Evolutionary conservation across 2,329 filamentous ascomycete species (phyloP).

Genomic region (Aspergillus amoenus): DNA sequence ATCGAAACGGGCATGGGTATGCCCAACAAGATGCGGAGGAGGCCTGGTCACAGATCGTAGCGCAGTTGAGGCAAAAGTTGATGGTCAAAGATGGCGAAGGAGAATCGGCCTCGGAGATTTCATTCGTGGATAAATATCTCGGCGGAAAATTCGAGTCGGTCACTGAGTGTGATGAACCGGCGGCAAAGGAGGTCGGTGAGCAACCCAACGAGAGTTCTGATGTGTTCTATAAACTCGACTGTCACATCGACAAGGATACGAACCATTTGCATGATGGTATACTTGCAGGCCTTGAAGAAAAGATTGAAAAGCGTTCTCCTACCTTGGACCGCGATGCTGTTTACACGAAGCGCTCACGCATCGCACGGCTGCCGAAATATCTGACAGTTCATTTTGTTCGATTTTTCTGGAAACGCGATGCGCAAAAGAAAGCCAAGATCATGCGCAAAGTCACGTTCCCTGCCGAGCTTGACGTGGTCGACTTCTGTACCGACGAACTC

Average conservation of each 20-base stretch:
- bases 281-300: constrained; percentile 74
- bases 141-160: constrained; percentile 75
- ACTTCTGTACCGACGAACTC: constrained; percentile 92
- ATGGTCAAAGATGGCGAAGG: constrained; percentile 57
- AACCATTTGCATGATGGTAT: constrained; percentile 93
- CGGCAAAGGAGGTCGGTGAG: constrained; percentile 73
- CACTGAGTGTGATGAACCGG: constrained; percentile 80
- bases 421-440: constrained; percentile 98
- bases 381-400: constrained; percentile 95
- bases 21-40: constrained; percentile 99
- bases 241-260: constrained; percentile 82
- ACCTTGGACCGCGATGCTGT: constrained; percentile 72
- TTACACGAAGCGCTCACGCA: constrained; percentile 90
- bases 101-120: constrained; percentile 52
- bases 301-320: constrained; percentile 85
- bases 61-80: constrained; percentile 76
- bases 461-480: constrained; percentile 84
- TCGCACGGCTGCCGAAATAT: constrained; percentile 89
- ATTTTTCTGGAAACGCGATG: constrained; percentile 96
- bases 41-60: constrained; percentile 93
- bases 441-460: constrained; percentile 98
- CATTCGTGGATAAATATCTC: constrained; percentile 90
- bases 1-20: constrained; percentile 77
- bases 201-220: constrained; percentile 67
- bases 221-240: constrained; percentile 87